phyloP scores from a whole-genome alignment of 305 asterid species.

The Striga hermonthica region DNA sequence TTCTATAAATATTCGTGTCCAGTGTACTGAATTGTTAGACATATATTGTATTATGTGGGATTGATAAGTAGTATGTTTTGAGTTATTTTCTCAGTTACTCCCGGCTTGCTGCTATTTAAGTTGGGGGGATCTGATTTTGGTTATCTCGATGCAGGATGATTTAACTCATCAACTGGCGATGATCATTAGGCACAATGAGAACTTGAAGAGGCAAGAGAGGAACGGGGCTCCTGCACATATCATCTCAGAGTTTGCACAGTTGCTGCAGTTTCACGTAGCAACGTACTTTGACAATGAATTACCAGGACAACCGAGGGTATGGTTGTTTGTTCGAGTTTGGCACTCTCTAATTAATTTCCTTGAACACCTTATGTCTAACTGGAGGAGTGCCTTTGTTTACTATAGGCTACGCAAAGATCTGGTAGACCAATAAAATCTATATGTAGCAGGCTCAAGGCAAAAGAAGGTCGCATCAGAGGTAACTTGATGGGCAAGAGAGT shows the following conservation, averaged over 20 bases:
- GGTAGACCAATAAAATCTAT: conserved; percentile 96
- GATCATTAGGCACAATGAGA: conserved; percentile 94
- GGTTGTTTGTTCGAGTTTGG: conserved; percentile 20
- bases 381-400: conserved; percentile 14
- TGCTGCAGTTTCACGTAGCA: conserved; percentile 93
- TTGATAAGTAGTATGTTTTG: conserved; percentile 22
- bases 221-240: conserved; percentile 99
- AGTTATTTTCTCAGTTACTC: conserved; percentile 7
- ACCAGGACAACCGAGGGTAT: conserved; percentile 98
- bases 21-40: conserved; percentile 19
- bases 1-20: conserved; percentile 21
- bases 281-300: conserved; percentile 96
- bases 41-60: conserved; percentile 25
- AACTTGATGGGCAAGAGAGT: conserved; percentile 99
- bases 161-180: conserved; percentile 98
- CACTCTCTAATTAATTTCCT: conserved; percentile 19
- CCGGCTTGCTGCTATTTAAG: conserved; percentile 7
- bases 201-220: conserved; percentile 89
- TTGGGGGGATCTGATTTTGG: conserved; percentile 32
- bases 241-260: conserved; percentile 94
- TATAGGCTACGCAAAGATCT: conserved; percentile 93
- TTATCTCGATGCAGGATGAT: conserved; percentile 74
- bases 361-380: conserved; percentile 30
- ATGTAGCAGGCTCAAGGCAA: conserved; percentile 95
- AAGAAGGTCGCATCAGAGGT: conserved; percentile 95